Conservation (phyloP, 441 rosid species). For the Lagerstroemia fauriei region DNA sequence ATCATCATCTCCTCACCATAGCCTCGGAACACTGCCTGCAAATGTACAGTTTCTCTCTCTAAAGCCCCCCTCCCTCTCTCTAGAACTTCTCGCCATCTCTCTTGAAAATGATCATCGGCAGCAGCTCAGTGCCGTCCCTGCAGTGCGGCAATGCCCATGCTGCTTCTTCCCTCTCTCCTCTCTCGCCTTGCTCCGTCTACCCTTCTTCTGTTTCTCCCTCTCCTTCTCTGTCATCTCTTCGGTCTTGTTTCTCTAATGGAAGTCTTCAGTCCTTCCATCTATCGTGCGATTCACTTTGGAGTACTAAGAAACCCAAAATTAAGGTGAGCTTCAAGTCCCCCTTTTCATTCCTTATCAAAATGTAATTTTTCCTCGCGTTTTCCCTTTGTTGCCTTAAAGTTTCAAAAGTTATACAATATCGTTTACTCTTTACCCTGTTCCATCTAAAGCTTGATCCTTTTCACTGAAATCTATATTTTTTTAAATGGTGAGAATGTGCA, state of each 20-base stretch:
- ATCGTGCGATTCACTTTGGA: conserved; percentile 24
- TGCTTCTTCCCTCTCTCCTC: conserved; percentile 27
- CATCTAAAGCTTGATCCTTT: background rate
- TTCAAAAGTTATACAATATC: background rate
- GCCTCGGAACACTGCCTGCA: background rate
- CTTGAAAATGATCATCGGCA: conserved; percentile 2
- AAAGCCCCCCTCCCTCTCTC: background rate
- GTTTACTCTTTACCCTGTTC: background rate
- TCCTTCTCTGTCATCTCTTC: conserved; percentile 26
- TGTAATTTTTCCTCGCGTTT: background rate
- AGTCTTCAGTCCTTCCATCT: conserved; percentile 30
- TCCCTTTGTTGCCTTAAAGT: background rate
- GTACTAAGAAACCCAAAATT: conserved; percentile 27
- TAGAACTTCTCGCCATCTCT: conserved; percentile 31
- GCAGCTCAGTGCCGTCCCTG: conserved; percentile 22
- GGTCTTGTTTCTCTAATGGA: conserved; percentile 22
- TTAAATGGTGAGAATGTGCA: conserved; percentile 16
- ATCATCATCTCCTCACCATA: background rate
- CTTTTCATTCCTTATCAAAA: background rate
- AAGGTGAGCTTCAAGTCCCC: conserved; percentile 31
- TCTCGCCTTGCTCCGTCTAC: background rate
- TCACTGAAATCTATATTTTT: background rate
- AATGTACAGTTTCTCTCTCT: background rate
- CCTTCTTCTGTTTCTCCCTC: conserved; percentile 19
- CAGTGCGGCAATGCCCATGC: conserved; percentile 33